These are phyloP conservation scores for Stephanocyclus meneghinianus DNA, from an alignment of 352 stramenopile species.

Conservation along the genomic window DNA sequence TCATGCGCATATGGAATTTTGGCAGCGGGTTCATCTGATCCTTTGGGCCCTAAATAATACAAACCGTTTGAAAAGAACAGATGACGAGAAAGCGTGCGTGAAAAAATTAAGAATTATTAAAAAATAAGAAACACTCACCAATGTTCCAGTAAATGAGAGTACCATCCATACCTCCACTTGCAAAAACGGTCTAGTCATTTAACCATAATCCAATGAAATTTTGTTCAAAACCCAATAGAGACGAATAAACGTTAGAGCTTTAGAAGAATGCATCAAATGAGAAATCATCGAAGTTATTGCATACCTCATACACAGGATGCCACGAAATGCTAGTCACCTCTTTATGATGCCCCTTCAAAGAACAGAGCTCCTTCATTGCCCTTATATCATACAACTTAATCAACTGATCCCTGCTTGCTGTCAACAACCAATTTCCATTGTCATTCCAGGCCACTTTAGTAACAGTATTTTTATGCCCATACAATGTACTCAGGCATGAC, in stretches of 20 bases:
- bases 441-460: conserved; percentile 96
- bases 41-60: conserved; percentile 68
- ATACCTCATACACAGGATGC: conserved; percentile 92
- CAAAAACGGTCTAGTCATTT: conserved; percentile 85
- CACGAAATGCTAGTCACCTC: conserved; percentile 95
- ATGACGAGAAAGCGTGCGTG: not conserved
- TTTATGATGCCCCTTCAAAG: conserved; percentile 92
- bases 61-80: not conserved
- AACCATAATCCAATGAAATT: no score
- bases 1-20: conserved; percentile 89
- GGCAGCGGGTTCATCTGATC: conserved; percentile 78
- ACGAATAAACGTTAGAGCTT: no score
- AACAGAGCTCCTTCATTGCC: conserved; percentile 89
- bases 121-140: conserved; percentile 14
- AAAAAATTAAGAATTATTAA: not conserved
- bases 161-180: conserved; percentile 95
- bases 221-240: no score
- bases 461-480: conserved; percentile 97
- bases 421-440: conserved; percentile 97
- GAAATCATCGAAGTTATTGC: not conserved
- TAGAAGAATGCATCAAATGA: not conserved
- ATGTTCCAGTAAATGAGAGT: conserved; percentile 97
- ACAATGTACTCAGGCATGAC: conserved; percentile 88
- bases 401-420: conserved; percentile 93
- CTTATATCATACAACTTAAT: conserved; percentile 99